These are phyloP conservation scores for Claviceps purpurea DNA, from an alignment of 2,329 filamentous ascomycete genomes.

Conservation along the genomic window DNA sequence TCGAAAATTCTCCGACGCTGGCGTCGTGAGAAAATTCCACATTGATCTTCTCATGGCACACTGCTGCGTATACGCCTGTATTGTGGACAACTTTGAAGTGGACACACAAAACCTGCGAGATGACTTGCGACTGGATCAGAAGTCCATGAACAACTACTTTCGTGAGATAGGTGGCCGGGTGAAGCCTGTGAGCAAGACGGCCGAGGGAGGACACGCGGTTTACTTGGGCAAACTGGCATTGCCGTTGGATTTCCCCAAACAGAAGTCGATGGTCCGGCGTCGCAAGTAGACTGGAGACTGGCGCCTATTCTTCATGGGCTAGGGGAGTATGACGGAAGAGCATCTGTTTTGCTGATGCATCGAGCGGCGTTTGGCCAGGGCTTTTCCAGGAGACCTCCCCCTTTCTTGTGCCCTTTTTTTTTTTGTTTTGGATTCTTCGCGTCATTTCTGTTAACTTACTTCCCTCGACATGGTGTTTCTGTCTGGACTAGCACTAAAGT, in stretches of 20 bases:
- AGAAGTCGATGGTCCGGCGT: constrained; percentile 23
- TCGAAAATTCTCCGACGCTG: constrained; percentile 52
- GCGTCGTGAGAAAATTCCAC: constrained; percentile 57
- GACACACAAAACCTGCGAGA: constrained; percentile 56
- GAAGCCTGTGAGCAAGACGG: constrained; percentile 45
- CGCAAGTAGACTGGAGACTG: constrained; percentile 5
- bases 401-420: background rate
- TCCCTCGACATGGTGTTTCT: background rate
- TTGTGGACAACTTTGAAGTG: constrained; percentile 61
- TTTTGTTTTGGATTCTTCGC: background rate
- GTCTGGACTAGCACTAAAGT: background rate
- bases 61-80: constrained; percentile 55
- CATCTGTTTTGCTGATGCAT: constrained; percentile 3
- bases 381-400: background rate
- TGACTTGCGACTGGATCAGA: constrained; percentile 60
- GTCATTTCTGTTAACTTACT: background rate
- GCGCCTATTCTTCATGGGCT: background rate
- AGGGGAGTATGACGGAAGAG: background rate
- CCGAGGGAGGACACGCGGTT: constrained; percentile 37
- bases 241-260: constrained; percentile 72
- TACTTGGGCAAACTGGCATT: constrained; percentile 58
- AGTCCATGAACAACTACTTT: constrained; percentile 59
- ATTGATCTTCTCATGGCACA: constrained; percentile 60
- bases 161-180: constrained; percentile 61
- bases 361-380: constrained; percentile 5